Evolutionary conservation across 768 basidiomycete species (phyloP).

Genomic region (Tephrocybe rancida): DNA sequence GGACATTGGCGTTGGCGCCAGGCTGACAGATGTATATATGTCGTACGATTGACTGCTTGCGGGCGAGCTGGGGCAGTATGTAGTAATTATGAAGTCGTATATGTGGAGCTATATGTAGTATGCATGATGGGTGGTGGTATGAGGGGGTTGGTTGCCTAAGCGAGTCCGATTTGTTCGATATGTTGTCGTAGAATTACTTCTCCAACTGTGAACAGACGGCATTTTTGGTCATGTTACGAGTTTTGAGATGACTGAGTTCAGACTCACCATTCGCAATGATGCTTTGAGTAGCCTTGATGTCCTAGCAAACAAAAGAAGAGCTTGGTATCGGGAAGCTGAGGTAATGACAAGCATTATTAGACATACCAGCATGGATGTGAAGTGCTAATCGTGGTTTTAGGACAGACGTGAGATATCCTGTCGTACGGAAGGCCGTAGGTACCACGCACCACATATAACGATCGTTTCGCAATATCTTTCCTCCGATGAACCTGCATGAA

Average conservation of each 20-base stretch:
- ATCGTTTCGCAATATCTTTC: conserved; percentile 60
- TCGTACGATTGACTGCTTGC: background rate
- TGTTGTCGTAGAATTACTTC: conserved; percentile 71
- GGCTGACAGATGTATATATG: background rate
- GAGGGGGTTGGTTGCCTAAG: conserved; percentile 21
- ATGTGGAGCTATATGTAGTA: conserved; percentile 2
- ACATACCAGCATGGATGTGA: conserved; percentile 68
- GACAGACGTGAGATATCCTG: background rate
- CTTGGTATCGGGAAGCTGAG: background rate
- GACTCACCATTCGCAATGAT: conserved; percentile 63
- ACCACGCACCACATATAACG: conserved; percentile 63
- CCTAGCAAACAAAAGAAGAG: conserved; percentile 37
- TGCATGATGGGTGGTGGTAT: background rate
- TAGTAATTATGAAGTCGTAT: background rate
- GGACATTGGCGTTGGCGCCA: background rate
- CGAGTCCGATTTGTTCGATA: conserved; percentile 54
- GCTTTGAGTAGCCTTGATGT: conserved; percentile 65
- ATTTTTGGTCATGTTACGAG: background rate
- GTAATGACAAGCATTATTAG: background rate
- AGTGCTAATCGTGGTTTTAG: conserved; percentile 46
- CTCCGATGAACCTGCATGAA: conserved; percentile 75
- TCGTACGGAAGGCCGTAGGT: background rate
- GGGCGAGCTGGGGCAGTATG: background rate
- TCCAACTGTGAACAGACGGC: conserved; percentile 43
- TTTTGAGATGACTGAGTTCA: background rate